Percentiles rank a stretch among this genome's conserved stretches.
phyloP scores from a whole-genome alignment of 768 basidiomycete species.

The Neoboletus magnificus region DNA sequence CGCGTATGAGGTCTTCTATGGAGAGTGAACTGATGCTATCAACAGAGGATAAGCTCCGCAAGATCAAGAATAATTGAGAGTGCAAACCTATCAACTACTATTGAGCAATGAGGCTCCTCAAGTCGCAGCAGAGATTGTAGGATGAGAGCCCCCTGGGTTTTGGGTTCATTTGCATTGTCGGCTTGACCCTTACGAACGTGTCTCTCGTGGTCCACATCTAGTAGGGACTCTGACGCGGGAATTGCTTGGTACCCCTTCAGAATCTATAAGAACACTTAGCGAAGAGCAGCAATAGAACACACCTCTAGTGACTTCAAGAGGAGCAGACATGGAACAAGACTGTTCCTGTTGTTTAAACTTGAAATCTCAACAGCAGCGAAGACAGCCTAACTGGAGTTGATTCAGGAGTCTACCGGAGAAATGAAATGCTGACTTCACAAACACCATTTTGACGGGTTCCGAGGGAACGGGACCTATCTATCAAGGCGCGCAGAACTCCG shows the following conservation, averaged over 20 bases:
- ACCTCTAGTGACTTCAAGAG: constrained; percentile 51
- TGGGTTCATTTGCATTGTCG: constrained; percentile 53
- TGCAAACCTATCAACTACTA: constrained; percentile 66
- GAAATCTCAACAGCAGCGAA: constrained; percentile 56
- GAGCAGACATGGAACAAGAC: constrained; percentile 68
- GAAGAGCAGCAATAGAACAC: constrained; percentile 8
- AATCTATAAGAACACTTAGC: constrained; percentile 1
- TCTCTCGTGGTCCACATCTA: constrained; percentile 12
- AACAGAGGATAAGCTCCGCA: constrained; percentile 4
- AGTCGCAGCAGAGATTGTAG: constrained; percentile 80
- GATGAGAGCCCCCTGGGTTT: constrained; percentile 80
- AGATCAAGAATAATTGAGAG: neutral
- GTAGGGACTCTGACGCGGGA: constrained; percentile 4
- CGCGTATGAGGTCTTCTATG: constrained; percentile 53
- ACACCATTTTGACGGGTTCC: constrained; percentile 46
- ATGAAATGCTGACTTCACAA: constrained; percentile 48
- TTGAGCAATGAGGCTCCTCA: constrained; percentile 59
- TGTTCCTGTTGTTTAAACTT: constrained; percentile 43
- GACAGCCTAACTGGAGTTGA: constrained; percentile 47
- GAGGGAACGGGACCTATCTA: constrained; percentile 62
- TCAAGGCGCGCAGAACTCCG: constrained; percentile 72
- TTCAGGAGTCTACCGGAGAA: neutral
- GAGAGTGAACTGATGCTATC: constrained; percentile 57
- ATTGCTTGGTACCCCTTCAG: constrained; percentile 23
- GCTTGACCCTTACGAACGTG: constrained; percentile 14